Evolutionary conservation across 352 stramenopile species (phyloP).

Genomic region (Achlya hypogyna): DNA sequence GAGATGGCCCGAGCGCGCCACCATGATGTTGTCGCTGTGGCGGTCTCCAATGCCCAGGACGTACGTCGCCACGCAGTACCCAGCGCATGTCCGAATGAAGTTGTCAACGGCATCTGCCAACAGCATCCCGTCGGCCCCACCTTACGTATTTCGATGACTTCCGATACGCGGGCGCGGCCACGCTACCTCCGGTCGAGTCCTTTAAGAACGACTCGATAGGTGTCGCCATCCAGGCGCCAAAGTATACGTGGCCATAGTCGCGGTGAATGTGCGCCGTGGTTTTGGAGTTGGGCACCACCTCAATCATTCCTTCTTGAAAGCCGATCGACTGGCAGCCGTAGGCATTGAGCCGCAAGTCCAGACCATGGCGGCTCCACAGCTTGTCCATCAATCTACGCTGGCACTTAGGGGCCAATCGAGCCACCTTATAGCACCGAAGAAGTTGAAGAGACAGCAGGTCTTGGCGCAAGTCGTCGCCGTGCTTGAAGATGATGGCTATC

Average conservation of each 20-base stretch:
- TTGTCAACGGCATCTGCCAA: constrained; percentile 25
- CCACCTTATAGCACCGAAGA: constrained; percentile 50
- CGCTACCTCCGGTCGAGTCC: not conserved
- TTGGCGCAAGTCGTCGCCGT: constrained; percentile 90
- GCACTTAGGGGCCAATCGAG: not conserved
- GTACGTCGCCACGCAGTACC: constrained; percentile 56
- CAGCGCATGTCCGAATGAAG: constrained; percentile 33
- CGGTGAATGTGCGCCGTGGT: constrained; percentile 31
- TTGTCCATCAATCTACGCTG: constrained; percentile 34
- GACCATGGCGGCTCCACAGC: constrained; percentile 32
- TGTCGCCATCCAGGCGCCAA: not conserved
- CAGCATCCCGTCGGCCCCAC: not conserved
- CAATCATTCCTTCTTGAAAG: constrained; percentile 30
- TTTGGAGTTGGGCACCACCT: constrained; percentile 34
- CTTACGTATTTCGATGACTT: not conserved
- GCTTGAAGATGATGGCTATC: constrained; percentile 89
- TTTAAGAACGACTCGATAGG: not conserved
- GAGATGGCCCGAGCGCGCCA: constrained; percentile 46
- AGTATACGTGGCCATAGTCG: not conserved
- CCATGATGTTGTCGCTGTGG: constrained; percentile 68
- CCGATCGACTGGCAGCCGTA: constrained; percentile 36
- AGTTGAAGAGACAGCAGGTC: constrained; percentile 91
- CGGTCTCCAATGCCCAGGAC: constrained; percentile 54
- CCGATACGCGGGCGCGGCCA: too few species aligned
- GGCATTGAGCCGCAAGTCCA: constrained; percentile 36